phyloP scores from a whole-genome alignment of 345 rosid genomes.

The Brassica nigra region DNA sequence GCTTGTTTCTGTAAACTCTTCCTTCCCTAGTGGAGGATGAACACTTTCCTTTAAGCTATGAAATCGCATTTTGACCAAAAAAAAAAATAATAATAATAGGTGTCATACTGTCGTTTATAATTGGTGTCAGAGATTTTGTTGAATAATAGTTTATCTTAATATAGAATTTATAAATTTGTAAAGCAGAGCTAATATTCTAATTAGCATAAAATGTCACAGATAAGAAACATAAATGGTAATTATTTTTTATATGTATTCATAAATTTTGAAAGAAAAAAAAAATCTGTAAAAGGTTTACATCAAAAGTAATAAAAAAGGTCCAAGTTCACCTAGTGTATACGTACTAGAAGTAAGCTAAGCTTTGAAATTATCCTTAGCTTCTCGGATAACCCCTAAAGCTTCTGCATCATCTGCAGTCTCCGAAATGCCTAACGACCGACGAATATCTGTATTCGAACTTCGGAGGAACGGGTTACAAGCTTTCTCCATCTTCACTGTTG shows the following conservation, averaged over 20 bases:
- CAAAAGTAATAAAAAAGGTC: not conserved
- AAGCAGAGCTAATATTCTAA: not conserved
- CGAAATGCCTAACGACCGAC: conserved; percentile 58
- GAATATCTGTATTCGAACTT: conserved; percentile 60
- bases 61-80: too few species aligned
- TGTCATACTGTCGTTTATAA: not conserved
- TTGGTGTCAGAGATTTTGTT: not conserved
- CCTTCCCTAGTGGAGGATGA: too few species aligned
- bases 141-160: not conserved
- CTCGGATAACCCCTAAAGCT: conserved; percentile 68
- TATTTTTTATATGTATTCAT: not conserved
- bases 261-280: conserved; percentile 1
- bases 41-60: too few species aligned
- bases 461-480: conserved; percentile 94
- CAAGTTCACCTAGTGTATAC: conserved; percentile 1
- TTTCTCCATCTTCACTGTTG: conserved; percentile 76
- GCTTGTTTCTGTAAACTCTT: too few species aligned
- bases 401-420: conserved; percentile 61
- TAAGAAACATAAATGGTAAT: not conserved
- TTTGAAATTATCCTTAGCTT: conserved; percentile 75
- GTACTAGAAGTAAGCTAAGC: conserved; percentile 24
- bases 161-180: not conserved
- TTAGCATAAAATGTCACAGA: not conserved
- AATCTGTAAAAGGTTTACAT: not conserved
- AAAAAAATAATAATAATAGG: too few species aligned